These are phyloP conservation scores for Penstemon davidsonii DNA, from an alignment of 257 asterid genomes.

Conservation along the genomic window DNA sequence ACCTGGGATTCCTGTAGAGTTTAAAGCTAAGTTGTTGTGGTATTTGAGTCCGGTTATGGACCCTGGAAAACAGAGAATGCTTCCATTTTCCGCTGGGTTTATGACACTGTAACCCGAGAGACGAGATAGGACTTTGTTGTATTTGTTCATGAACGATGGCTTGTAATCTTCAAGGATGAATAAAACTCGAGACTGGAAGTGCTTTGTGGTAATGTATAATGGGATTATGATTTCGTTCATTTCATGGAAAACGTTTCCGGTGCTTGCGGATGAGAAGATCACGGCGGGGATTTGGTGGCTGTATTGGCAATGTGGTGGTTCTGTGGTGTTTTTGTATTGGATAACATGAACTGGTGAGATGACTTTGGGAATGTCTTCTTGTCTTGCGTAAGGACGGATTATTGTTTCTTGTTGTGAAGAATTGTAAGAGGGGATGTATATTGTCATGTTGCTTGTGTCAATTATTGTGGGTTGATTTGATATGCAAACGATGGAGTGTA, in stretches of 20 bases:
- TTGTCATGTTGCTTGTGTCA: conserved; percentile 28
- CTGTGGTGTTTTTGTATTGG: conserved; percentile 23
- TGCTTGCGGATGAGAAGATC: conserved; percentile 27
- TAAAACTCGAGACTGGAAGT: conserved; percentile 40
- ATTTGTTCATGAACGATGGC: conserved; percentile 45
- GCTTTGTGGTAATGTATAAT: conserved; percentile 48
- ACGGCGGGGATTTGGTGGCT: conserved; percentile 19
- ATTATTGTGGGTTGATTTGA: conserved; percentile 32
- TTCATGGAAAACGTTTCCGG: conserved; percentile 57
- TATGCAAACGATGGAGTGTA: conserved; percentile 35
- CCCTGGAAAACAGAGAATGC: conserved; percentile 57
- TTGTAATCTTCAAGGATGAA: conserved; percentile 50
- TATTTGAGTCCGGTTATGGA: conserved; percentile 50
- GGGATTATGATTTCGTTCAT: conserved; percentile 56
- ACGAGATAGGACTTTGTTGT: conserved; percentile 40
- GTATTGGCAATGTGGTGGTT: conserved; percentile 25
- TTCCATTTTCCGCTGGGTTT: conserved; percentile 40
- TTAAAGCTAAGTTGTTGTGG: conserved; percentile 40
- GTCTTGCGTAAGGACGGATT: conserved; percentile 40
- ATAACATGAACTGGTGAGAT: conserved; percentile 33
- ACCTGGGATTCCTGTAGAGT: conserved; percentile 21
- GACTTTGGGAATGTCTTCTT: conserved; percentile 23
- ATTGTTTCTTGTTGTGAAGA: conserved; percentile 6
- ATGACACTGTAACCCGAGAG: conserved; percentile 40
- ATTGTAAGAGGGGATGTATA: conserved; percentile 27